Conservation (phyloP, 2,329 filamentous ascomycete species). For the Fusarium udum region DNA sequence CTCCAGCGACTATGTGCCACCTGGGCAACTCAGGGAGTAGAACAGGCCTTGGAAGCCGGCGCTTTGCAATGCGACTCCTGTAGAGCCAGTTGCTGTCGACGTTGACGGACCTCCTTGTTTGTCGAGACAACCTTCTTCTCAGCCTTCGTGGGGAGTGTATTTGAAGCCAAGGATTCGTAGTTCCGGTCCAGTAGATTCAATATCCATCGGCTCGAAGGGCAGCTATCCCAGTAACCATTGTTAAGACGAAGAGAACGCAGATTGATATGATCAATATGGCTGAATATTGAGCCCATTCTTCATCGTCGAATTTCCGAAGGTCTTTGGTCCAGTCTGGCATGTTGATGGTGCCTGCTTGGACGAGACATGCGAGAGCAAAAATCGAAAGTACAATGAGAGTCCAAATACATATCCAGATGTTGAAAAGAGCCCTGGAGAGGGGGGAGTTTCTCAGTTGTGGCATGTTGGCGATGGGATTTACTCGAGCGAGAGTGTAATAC, state of each 20-base stretch:
- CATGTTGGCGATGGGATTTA: not conserved
- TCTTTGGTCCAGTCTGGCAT: slow-evolving; percentile 30
- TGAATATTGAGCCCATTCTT: slow-evolving; percentile 10
- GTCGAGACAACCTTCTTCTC: not conserved
- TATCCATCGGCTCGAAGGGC: not conserved
- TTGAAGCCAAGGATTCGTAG: too few relatives aligned
- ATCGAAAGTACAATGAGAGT: slow-evolving; percentile 4
- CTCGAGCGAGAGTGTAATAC: not conserved
- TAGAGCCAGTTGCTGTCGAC: not conserved
- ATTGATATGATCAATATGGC: slow-evolving; percentile 3
- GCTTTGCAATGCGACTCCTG: not conserved
- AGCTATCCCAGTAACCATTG: slow-evolving; percentile 3
- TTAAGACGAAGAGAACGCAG: not conserved
- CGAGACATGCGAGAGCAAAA: slow-evolving; percentile 8
- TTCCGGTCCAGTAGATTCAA: not conserved
- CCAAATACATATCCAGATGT: slow-evolving; percentile 4
- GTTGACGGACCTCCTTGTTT: not conserved
- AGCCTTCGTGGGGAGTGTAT: too few relatives aligned
- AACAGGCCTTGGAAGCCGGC: not conserved
- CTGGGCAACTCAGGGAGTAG: rapidly evolving
- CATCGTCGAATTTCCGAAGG: slow-evolving; percentile 13
- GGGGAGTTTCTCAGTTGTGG: not conserved
- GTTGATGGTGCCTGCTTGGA: not conserved
- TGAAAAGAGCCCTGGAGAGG: not conserved
- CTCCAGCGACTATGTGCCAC: not conserved